phyloP scores from a whole-genome alignment of 176 grass and related monocot genomes.

The Carex kokanica region DNA sequence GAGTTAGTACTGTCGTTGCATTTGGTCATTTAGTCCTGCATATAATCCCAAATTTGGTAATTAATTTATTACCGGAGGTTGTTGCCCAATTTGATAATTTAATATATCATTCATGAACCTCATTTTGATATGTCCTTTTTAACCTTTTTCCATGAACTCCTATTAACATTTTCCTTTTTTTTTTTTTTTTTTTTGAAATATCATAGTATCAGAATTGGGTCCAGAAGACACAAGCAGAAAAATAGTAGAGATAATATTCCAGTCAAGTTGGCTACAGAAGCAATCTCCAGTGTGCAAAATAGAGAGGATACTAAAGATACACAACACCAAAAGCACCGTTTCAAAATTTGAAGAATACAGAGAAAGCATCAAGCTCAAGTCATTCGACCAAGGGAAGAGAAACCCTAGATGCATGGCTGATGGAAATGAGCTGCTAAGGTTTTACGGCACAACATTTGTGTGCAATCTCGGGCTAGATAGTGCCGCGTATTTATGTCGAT shows the following conservation, averaged over 20 bases:
- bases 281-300: constrained; percentile 53
- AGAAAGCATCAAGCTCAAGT: constrained; percentile 60
- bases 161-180: neutral
- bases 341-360: constrained; percentile 76
- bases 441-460: constrained; percentile 57
- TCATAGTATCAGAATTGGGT: constrained; percentile 72
- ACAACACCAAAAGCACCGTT: constrained; percentile 45
- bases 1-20: neutral
- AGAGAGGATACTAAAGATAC: constrained; percentile 73
- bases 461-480: constrained; percentile 49
- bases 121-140: neutral
- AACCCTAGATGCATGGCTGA: constrained; percentile 79
- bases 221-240: constrained; percentile 74
- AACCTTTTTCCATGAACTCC: constrained; percentile 10
- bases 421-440: constrained; percentile 84
- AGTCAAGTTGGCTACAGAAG: constrained; percentile 78
- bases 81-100: neutral
- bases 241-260: constrained; percentile 95
- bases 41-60: neutral
- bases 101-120: neutral
- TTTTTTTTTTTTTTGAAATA: neutral
- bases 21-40: neutral
- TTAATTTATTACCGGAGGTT: neutral
- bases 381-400: constrained; percentile 37
- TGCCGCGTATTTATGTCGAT: constrained; percentile 43